These are phyloP conservation scores for Salix dunnii DNA, from an alignment of 345 rosid genomes.

Conservation along the genomic window DNA sequence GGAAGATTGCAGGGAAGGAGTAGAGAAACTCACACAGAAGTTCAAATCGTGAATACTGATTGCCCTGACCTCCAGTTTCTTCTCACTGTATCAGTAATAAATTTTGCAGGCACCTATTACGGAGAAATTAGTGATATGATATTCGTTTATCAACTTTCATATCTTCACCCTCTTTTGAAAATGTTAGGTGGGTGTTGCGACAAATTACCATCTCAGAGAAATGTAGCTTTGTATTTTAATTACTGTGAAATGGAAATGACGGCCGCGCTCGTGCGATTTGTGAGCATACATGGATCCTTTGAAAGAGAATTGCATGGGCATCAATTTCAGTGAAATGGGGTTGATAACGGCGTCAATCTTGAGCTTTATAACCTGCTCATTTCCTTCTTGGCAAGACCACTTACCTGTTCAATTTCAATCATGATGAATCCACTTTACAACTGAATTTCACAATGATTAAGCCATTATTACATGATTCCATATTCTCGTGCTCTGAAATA, in stretches of 20 bases:
- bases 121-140: background rate
- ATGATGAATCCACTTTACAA: background rate
- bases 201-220: background rate
- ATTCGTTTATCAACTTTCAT: background rate
- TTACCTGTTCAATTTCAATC: background rate
- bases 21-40: conserved; percentile 63
- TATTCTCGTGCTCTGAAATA: background rate
- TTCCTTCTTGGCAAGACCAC: background rate
- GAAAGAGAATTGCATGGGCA: background rate
- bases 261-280: background rate
- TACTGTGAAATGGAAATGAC: background rate
- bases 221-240: too few species aligned
- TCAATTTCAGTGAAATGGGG: background rate
- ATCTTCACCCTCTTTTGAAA: background rate
- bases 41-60: conserved; percentile 38
- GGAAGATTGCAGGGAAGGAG: conserved; percentile 58
- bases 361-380: background rate
- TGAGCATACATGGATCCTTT: background rate
- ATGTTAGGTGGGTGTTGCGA: background rate
- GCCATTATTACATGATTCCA: background rate
- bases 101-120: conserved; percentile 8
- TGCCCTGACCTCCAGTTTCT: background rate
- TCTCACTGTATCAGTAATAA: conserved; percentile 14
- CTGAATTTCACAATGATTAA: background rate
- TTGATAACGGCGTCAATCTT: background rate